Percentiles rank a stretch among this genome's conserved stretches.
These are phyloP conservation scores for Cryphonectria nitschkei DNA, from an alignment of 2,329 filamentous ascomycete species.

Conservation along the genomic window DNA sequence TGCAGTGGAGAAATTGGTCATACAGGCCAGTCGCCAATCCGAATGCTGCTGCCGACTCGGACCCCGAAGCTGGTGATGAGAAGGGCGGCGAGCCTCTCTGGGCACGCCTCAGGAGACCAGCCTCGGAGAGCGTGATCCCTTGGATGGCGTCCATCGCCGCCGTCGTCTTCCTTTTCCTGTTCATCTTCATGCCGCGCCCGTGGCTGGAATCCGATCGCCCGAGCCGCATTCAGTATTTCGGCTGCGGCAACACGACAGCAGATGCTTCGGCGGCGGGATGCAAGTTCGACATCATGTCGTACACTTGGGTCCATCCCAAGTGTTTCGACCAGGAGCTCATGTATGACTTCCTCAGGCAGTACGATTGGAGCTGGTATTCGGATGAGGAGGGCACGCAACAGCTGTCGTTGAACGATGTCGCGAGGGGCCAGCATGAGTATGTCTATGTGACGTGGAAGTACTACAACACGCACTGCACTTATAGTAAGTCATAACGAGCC, in stretches of 20 bases:
- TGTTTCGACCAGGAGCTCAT: conserved; percentile 25
- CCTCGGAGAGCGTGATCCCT: neutral
- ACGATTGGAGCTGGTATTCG: conserved; percentile 16
- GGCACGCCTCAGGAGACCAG: neutral
- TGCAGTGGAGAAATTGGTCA: conserved; percentile 20
- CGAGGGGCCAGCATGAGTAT: conserved; percentile 14
- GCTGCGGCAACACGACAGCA: conserved; percentile 20
- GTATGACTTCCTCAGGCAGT: conserved; percentile 19
- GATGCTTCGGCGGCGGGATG: conserved; percentile 18
- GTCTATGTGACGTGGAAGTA: conserved; percentile 24
- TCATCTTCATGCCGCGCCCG: conserved; percentile 19
- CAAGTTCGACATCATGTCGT: conserved; percentile 21
- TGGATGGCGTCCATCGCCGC: conserved; percentile 6
- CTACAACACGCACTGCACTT: conserved; percentile 19
- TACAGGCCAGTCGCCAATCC: conserved; percentile 15
- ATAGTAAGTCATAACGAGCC: conserved; percentile 9
- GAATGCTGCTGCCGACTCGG: neutral
- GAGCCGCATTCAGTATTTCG: conserved; percentile 5
- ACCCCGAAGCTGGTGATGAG: conserved; percentile 14
- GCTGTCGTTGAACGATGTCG: conserved; percentile 7
- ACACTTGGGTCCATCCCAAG: conserved; percentile 21
- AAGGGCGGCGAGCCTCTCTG: neutral
- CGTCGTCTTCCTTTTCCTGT: conserved; percentile 14
- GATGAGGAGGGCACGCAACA: conserved; percentile 10
- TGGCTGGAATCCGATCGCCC: conserved; percentile 17